Base-by-base conservation (phyloP, 148 eudicot species). In the Rhododendron molle region DNA sequence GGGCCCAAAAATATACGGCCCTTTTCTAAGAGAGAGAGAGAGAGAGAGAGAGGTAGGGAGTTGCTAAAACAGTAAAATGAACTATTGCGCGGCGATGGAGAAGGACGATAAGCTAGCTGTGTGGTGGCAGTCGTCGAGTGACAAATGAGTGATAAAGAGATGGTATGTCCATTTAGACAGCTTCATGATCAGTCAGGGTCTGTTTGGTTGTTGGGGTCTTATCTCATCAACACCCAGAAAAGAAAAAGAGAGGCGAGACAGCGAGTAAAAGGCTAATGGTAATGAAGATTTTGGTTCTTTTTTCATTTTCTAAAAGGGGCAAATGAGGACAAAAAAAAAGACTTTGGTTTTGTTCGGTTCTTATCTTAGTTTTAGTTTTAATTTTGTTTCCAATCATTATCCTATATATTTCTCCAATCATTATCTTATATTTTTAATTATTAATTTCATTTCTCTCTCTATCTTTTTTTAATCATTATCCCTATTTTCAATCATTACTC, bases 311-410 rank as follows among this genome's bases (percentile, higher is more conserved):
- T 26, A 0, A 8, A 84, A 30, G 62, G 50, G 18, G 47, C 80
- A 72, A 81, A 72, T 43, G 78, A 15, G 76, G 85, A 72, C 87
- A 73, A 86, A 54, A 81, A n/a, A 47, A 72, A 85, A 50, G 49
- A 46, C 2, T n/a, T n/a, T n/a, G n/a, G n/a, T n/a, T n/a, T n/a
- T n/a, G n/a, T n/a, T n/a, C n/a, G n/a, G n/a, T n/a, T n/a, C n/a
- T n/a, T n/a, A n/a, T n/a, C n/a, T n/a, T n/a, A n/a, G n/a, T n/a
- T n/a, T n/a, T n/a, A n/a, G n/a, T n/a, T n/a, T n/a, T n/a, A n/a
- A n/a, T n/a, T n/a, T n/a, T n/a, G n/a, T n/a, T n/a, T n/a, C n/a
- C n/a, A n/a, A n/a, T n/a, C n/a, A n/a, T n/a, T n/a, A n/a, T n/a
- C n/a, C n/a, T n/a, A n/a, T n/a, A n/a, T n/a, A n/a, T n/a, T n/a